Conservation (phyloP, 2,329 filamentous ascomycete genomes). For the Fusarium sp. region DNA sequence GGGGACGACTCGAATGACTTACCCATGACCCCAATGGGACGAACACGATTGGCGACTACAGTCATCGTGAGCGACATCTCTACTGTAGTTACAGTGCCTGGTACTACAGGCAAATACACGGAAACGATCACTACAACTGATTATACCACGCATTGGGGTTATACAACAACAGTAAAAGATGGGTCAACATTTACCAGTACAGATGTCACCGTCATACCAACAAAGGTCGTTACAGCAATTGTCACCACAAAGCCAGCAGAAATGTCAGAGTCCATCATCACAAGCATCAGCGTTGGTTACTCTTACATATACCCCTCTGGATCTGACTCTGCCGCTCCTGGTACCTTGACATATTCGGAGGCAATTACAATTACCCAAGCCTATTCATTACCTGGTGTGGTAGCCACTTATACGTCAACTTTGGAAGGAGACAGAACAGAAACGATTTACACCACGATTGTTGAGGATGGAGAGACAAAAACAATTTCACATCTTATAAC, state of each 20-base stretch:
- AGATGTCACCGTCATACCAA: slow-evolving; percentile 19
- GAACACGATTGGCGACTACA: slow-evolving; percentile 26
- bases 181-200: slow-evolving; percentile 13
- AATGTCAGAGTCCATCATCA: slow-evolving; percentile 7
- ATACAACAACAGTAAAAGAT: slow-evolving; percentile 26
- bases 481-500: slow-evolving; percentile 17
- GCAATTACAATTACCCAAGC: slow-evolving; percentile 19
- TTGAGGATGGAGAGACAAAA: slow-evolving; percentile 26
- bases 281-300: slow-evolving; percentile 20
- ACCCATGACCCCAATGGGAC: slow-evolving; percentile 1
- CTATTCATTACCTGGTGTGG: slow-evolving; percentile 15
- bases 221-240: slow-evolving; percentile 24
- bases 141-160: slow-evolving; percentile 17
- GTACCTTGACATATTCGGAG: slow-evolving; percentile 6
- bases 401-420: slow-evolving; percentile 15
- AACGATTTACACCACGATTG: slow-evolving; percentile 21
- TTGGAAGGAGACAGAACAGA: slow-evolving; percentile 1
- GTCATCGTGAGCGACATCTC: slow-evolving; percentile 27
- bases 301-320: slow-evolving; percentile 15
- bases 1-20: background rate
- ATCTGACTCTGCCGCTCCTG: background rate
- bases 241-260: slow-evolving; percentile 13
- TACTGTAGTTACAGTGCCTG: slow-evolving; percentile 34
- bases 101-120: slow-evolving; percentile 39
- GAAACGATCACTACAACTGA: slow-evolving; percentile 27